Evolutionary conservation across 2,329 filamentous ascomycete genomes (phyloP).

Genomic region (Huntiella abstrusa): DNA sequence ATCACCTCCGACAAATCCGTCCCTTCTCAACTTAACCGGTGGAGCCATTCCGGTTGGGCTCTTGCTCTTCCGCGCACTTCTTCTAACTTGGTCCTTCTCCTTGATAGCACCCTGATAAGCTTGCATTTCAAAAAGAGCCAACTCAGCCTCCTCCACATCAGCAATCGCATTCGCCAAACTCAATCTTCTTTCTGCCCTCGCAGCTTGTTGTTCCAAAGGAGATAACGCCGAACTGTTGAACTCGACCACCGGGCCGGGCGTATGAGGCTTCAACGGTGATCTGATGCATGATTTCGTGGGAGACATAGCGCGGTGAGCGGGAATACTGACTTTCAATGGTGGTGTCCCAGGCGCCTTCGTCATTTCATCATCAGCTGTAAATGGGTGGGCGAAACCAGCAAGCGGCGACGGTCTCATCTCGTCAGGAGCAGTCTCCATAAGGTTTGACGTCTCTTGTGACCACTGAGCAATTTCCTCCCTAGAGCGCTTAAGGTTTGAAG

Average conservation of each 20-base stretch:
- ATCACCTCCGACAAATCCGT: constrained; percentile 5
- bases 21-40: constrained; percentile 5
- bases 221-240: constrained; percentile 34
- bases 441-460: constrained; percentile 22
- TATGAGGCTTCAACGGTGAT: constrained; percentile 37
- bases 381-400: neutral
- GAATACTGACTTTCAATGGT: constrained; percentile 8
- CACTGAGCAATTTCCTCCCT: constrained; percentile 24
- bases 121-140: constrained; percentile 6
- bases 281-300: constrained; percentile 38
- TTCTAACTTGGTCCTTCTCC: neutral
- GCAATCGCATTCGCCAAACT: neutral
- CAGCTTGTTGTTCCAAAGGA: constrained; percentile 22
- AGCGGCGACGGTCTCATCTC: constrained; percentile 20
- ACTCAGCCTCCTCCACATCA: constrained; percentile 4
- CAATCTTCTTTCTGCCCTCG: constrained; percentile 7
- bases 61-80: neutral
- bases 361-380: neutral
- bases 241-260: constrained; percentile 38
- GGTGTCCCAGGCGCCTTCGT: neutral
- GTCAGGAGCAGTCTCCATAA: constrained; percentile 13
- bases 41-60: constrained; percentile 6
- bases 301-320: constrained; percentile 32
- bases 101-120: constrained; percentile 12
- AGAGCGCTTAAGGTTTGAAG: constrained; percentile 23